Base-by-base conservation (phyloP, 768 basidiomycete species). In the Rossbeevera mucosa region DNA sequence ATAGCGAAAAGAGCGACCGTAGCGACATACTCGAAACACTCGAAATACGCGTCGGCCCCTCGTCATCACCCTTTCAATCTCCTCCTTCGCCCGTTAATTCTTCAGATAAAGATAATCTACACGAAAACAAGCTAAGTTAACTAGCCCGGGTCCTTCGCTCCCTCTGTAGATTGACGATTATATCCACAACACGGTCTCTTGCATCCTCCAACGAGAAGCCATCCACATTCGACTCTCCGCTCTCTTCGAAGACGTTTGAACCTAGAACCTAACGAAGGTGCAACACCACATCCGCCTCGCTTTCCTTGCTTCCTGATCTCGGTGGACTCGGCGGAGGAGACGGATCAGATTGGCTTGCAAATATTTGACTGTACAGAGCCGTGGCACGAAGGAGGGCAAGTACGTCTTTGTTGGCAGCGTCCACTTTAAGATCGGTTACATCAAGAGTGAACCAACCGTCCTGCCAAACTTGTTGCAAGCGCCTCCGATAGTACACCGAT, bases 101-200 rank as follows among this genome's bases (percentile, higher is more conserved):
- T n/a, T n/a, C n/a, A n/a, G n/a, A n/a, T n/a, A n/a, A n/a, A n/a
- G n/a, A n/a, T n/a, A n/a, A n/a, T n/a, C 30, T 9, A n/a, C 43
- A 16, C 16, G 43, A 16, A 18, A 44, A 26, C 14, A 18, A 7
- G 30, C 22, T n/a, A n/a, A n/a, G n/a, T 38, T 56, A 64, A 14
- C 57, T 50, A 20, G 38, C 18, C 22, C 51, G 51, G 3, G 41
- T 47, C 69, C 40, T 65, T 64, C 47, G 66, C 63, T 48, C 61
- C 59, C 45, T 61, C 60, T 63, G 71, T 25, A 64, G 56, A 49
- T 70, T 72, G 4, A 78, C 75, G 44, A 90, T 74, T 73, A 85
- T 73, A 70, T 91, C 89, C 44, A 89, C 86, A 30, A 82, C 83
- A n/a, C 76, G 70, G 66, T 91, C 89, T 51, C 83, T 75, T 44